Evolutionary conservation across 805 yeast species (phyloP), one percentile per base, ranked within the genome.

Genomic region (Candida michaelii): DNA sequence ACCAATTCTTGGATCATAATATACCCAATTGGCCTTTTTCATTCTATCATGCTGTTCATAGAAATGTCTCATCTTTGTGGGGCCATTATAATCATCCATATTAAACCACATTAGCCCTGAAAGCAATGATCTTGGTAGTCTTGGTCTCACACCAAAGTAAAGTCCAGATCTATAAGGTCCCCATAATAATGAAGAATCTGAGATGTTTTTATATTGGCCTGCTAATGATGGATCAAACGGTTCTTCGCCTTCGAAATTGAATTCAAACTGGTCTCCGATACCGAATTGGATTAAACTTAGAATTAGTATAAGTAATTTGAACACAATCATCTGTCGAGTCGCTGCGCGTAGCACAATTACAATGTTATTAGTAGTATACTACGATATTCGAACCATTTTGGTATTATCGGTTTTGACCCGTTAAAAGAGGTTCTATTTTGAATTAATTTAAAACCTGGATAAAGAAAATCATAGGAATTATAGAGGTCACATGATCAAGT

Each of bases 81-180:
- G 53, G 1, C 84, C 84, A 4, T 65, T 62, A 45, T 76, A 70
- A 21, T 69, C 63, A 46, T 85, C 83, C 4, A 78, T 74, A 55
- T 82, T 82, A 66, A 80, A 87, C 98, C 98, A 91, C 81, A 91
- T 79, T 18, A 90, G 66, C 0, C 98, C 98, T 11, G 88, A 68
- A 44, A 83, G 56, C 39, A 93, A 71, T 1, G 91, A 79, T 27
- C 79, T 73, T 1, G 97, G 96, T 3, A 85, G 54, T 36, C 91
- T 70, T 2, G 98, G 96, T 35, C 90, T 73, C 36, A 93, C 66
- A 1, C 98, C 98, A 46, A 90, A 69, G 63, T 90, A 93, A 32
- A 88, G 70, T 43, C 88, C 85, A 7, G 97, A 82, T 49, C 97
- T 69, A 62, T 89, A 91, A 0, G 98, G 95, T 1, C 96, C 98